Base-by-base conservation (phyloP, 179 eudicot species). In the Actinidia chinensis region DNA sequence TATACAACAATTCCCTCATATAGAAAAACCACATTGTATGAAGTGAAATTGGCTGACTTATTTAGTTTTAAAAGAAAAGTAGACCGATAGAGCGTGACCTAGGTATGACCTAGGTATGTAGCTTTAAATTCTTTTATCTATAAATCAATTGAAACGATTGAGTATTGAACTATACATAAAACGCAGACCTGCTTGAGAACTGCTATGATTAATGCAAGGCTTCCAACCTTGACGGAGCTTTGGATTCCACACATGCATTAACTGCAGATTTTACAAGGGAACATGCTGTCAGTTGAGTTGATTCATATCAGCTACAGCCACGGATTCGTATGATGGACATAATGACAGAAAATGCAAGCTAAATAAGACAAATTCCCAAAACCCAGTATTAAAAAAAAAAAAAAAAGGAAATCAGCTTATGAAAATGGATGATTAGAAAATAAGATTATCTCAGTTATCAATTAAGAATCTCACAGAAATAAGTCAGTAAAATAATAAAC, bases 171-270 rank as follows among this genome's bases (percentile, higher is more conserved):
- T 73, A 64, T 15, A 25, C 8, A 67, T 55, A 58, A 64, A 79
- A 74, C 52, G 48, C 88, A 84, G 84, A 96, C 99, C 99, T 94
- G 91, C 75, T 81, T 84, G 84, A 66, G 88, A 73, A 81, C 70
- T 73, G 43, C 81, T 84, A 75, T 86, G 85, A 71, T 89, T 76
- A 70, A 84, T 79, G 81, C 96, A 96, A 76, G 98, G 94, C 82
- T 82, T 89, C 99, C 99, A 96, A 73, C 81, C 82, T 85, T 80
- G 93, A 80, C 81, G 86, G 68, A 75, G 79, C 76, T 85, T 90
- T 79, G 92, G 84, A 71, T 89, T 90, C 99, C 99, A 96, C 3
- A 83, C 96, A 67, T 88, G 85, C 76, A 84, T 70, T 85, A 96
- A 83, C 99, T 96, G 97, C 88, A 86, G 40, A 75, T 77, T 77